Evolutionary conservation across 2,329 filamentous ascomycete genomes (phyloP).

Genomic region (Chaetomium sp.): DNA sequence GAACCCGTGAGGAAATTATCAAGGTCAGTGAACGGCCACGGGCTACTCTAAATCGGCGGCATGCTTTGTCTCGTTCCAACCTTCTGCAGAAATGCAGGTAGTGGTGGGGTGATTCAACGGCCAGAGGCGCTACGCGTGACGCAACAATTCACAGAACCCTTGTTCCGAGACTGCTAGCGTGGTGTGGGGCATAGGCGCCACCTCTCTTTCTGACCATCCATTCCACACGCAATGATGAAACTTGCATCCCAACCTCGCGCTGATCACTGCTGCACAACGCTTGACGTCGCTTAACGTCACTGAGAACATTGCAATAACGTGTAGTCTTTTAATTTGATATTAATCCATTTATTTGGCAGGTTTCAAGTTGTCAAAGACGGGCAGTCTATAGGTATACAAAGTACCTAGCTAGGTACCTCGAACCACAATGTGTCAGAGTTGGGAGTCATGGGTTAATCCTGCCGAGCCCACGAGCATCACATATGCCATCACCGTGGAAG

Average conservation of each 20-base stretch:
- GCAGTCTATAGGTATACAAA: background rate
- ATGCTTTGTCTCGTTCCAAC: slow-evolving; percentile 3
- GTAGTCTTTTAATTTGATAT: background rate
- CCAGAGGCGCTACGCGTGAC: slow-evolving; percentile 26
- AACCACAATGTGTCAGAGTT: slow-evolving; percentile 17
- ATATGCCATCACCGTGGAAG: background rate
- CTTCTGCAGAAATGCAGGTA: background rate
- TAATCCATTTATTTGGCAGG: background rate
- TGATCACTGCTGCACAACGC: background rate
- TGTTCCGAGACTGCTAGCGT: background rate
- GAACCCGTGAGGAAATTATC: slow-evolving; percentile 5
- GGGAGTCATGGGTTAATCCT: slow-evolving; percentile 2
- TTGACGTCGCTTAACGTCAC: slow-evolving; percentile 1
- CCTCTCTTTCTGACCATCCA: background rate
- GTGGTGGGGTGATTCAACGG: slow-evolving; percentile 22
- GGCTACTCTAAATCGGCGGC: background rate
- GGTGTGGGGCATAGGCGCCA: slow-evolving; percentile 9
- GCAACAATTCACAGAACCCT: slow-evolving; percentile 22
- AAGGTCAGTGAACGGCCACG: background rate
- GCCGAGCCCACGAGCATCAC: background rate
- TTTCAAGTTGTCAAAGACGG: background rate
- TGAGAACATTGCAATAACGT: background rate
- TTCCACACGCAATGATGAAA: background rate
- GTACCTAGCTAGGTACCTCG: too few species aligned
- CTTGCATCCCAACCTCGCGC: background rate